Evolutionary conservation across 2,329 filamentous ascomycete genomes (phyloP), one percentile per base, ranked within the genome.

Genomic region (Aureobasidium sp.): DNA sequence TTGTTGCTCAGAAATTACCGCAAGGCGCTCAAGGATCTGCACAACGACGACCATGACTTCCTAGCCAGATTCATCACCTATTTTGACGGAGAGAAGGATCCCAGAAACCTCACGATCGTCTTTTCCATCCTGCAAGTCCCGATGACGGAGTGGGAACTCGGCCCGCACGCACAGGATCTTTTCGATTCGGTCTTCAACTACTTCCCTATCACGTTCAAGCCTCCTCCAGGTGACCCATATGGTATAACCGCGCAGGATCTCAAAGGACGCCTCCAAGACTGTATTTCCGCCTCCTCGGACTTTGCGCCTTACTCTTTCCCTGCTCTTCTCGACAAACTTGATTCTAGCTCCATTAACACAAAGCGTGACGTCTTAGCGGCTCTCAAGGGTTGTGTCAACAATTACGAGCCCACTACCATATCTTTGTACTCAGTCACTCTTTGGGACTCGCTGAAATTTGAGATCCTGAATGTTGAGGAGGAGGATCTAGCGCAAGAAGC

Each of bases 101-200:
- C 86, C 0, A 78, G 86, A 32, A 88, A 88, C 68, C 74, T 88
- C 32, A 88, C 88, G 86, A 78, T 88, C 53, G 82, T 87, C 1
- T 88, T 88, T 68, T 88, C 86, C 0, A 82, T 88, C 63, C 71
- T 88, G 32, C 84, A 81, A 68, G 86, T 87, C 15, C 78, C 87
- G 1, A 86, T 88, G 80, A 78, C 85, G 7, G 86, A 88, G 71
- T 88, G 86, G 84, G 81, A 84, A 66, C 82, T 88, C 63, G 78
- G 79, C 3, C 78, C 78, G 43, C 79, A 86, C 71, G 81, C 81
- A 24, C 83, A 87, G 69, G 78, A 81, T 34, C 76, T 88, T 48
- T 88, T 88, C 69, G 86, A 89, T 66, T 80, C 85, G 3, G 85
- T 87, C 20, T 89, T 87, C 73, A 87, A 87, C 68, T 89, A 89